These are phyloP conservation scores for Penicillium parvum DNA, from an alignment of 495 filamentous ascomycete species.

Conservation along the genomic window DNA sequence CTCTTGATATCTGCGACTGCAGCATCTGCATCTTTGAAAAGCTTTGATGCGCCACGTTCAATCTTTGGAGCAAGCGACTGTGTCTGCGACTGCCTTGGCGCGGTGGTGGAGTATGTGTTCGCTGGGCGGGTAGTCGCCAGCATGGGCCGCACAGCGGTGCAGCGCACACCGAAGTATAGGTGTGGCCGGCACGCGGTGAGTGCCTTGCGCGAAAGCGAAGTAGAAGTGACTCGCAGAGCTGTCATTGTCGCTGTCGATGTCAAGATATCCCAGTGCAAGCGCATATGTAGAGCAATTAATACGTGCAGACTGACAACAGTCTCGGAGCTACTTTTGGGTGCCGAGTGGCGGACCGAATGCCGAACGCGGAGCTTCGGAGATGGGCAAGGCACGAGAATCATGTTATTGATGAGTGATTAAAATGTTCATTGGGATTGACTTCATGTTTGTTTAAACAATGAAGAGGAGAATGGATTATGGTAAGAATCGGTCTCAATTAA, in stretches of 20 bases:
- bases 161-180: conserved; percentile 22
- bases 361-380: not conserved
- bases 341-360: conserved; percentile 24
- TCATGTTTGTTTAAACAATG: too few species aligned
- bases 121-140: conserved; percentile 6
- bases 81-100: conserved; percentile 7
- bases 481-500: too few species aligned
- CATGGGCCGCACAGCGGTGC: conserved; percentile 9
- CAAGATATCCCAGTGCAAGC: not conserved
- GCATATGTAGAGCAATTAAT: too few species aligned
- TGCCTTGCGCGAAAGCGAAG: conserved; percentile 27
- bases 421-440: too few species aligned
- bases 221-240: conserved; percentile 24
- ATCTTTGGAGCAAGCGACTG: conserved; percentile 26
- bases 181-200: conserved; percentile 21
- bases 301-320: conserved; percentile 7
- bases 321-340: conserved; percentile 41
- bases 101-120: conserved; percentile 23
- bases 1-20: conserved; percentile 73
- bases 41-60: conserved; percentile 50
- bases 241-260: conserved; percentile 21
- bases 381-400: too few species aligned
- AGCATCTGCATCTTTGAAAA: conserved; percentile 67
- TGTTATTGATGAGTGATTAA: too few species aligned
- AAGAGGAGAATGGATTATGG: too few species aligned